Evolutionary conservation across 169 alveolate species (phyloP).

Genomic region (Eimeria praecox): DNA sequence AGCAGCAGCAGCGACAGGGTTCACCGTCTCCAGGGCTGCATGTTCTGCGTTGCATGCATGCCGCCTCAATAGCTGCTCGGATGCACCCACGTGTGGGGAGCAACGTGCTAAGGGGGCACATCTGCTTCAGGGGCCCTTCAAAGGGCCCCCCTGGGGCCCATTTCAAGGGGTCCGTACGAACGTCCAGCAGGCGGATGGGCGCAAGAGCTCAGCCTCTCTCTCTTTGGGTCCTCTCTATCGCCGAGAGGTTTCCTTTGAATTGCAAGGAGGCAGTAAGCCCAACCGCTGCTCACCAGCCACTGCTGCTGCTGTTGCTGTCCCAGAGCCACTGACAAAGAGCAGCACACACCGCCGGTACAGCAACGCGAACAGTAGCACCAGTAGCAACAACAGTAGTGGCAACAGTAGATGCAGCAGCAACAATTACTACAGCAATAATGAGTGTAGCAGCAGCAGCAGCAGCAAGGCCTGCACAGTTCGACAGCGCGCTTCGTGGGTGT

Average conservation of each 20-base stretch:
- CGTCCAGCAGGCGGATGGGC: neutral
- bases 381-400: neutral
- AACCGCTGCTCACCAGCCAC: neutral
- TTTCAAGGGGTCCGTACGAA: neutral
- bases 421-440: neutral
- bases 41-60: neutral
- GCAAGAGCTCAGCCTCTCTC: neutral
- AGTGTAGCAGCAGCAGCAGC: neutral
- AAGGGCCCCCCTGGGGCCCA: neutral
- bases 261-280: neutral
- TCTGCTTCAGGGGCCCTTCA: neutral
- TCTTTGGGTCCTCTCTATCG: neutral
- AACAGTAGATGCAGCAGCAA: neutral
- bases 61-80: neutral
- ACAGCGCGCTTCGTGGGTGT: neutral
- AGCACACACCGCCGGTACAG: neutral
- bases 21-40: neutral
- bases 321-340: neutral
- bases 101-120: neutral
- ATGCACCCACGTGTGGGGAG: neutral
- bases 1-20: slow-evolving; percentile 17
- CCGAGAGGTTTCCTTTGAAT: neutral
- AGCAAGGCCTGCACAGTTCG: neutral
- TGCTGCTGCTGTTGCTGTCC: neutral
- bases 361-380: slow-evolving; percentile 23